Base-by-base conservation (phyloP, 2,329 filamentous ascomycete genomes). In the Exutisphaerella laricina region DNA sequence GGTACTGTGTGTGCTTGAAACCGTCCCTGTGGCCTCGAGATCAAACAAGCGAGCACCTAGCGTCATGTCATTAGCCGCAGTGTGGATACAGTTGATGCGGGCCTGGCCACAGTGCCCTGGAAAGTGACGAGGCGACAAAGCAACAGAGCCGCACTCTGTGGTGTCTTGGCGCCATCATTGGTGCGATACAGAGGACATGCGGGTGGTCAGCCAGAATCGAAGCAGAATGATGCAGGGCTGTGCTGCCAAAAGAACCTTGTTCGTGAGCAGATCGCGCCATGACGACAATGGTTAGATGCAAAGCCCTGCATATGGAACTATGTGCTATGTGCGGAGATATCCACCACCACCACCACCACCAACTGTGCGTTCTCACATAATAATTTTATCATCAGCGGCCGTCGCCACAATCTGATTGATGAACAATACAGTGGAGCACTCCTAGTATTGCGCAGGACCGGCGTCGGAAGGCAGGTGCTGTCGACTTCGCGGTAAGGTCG, bases 21-120 rank as follows among this genome's bases (percentile, higher is more conserved):
- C 33, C 6, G 37, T 35, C 34, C 33, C 29, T 30, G 31, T 34
- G 42, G 32, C 30, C 23, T 21, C 32, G 26, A 40, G 26, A 13
- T 14, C 32, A 20, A 33, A 25, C 30, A 41, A 40, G 43, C 34
- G 41, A 43, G 12, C 16, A 25, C 23, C 28, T 41, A 39, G 43
- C 34, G 41, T 33, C 23, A 26, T 30, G 39, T n/a, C 20, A 26
- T 32, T 39, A 41, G 43, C 43, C 43, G 43, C 43, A 34, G 30
- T 7, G 28, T 32, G 38, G 28, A 14, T 22, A 16, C 18, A 4
- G 28, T 3, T 23, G 4, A 12, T 20, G 32, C n/a, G 32, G 33
- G 30, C n/a, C 14, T 33, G 3, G 30, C 20, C 14, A 18, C 14
- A 17, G 14, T 32, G 5, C 30, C 30, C 30, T 3, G 30, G 30